Evolutionary conservation across 164 flowering plant species (phyloP).

Genomic region (Chimonanthus praecox): DNA sequence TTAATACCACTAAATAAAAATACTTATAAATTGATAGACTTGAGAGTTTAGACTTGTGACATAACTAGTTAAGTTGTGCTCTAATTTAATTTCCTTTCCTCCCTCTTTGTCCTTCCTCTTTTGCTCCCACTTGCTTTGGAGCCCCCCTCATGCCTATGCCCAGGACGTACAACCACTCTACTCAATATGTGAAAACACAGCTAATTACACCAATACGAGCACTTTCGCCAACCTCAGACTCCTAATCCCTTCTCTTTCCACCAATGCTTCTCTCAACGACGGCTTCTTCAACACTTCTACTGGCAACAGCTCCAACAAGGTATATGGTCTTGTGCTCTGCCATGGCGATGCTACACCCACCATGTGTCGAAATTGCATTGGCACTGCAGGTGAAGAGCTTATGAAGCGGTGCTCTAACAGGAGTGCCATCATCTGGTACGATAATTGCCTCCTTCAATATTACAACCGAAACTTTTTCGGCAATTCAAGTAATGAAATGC

Average conservation of each 20-base stretch:
- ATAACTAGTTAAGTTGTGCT: too few species aligned
- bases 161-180: too few species aligned
- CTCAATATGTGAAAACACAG: too few species aligned
- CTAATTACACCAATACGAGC: slow-evolving; percentile 13
- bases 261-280: background rate
- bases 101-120: too few species aligned
- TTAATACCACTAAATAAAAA: too few species aligned
- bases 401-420: background rate
- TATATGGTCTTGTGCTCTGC: slow-evolving; percentile 18
- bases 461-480: background rate
- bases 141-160: too few species aligned
- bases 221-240: slow-evolving; percentile 13
- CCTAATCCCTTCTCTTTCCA: slow-evolving; percentile 10
- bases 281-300: slow-evolving; percentile 20
- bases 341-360: slow-evolving; percentile 11
- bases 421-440: slow-evolving; percentile 16
- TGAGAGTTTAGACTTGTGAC: too few species aligned
- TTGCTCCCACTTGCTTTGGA: too few species aligned
- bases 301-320: slow-evolving; percentile 14
- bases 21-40: too few species aligned
- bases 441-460: slow-evolving; percentile 19
- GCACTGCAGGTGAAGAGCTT: slow-evolving; percentile 1
- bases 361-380: slow-evolving; percentile 11
- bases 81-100: too few species aligned
- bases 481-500: too few species aligned